These are phyloP conservation scores for Ascochyta viciae-villosae DNA, from an alignment of 2,329 filamentous ascomycete genomes.

Conservation along the genomic window DNA sequence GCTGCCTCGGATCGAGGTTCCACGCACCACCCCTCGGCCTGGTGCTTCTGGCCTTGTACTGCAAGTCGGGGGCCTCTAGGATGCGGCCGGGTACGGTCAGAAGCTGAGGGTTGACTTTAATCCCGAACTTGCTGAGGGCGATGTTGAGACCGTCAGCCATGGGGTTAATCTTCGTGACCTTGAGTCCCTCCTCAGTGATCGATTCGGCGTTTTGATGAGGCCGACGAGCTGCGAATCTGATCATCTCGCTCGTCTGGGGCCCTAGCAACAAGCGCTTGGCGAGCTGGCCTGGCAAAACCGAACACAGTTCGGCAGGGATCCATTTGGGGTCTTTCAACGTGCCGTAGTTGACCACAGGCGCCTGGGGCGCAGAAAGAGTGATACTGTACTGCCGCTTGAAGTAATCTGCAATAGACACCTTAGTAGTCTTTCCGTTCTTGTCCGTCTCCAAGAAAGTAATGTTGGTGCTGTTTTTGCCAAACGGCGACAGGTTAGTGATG, in stretches of 20 bases:
- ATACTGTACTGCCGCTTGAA: slow-evolving; percentile 34
- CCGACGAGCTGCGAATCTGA: slow-evolving; percentile 41
- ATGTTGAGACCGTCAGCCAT: slow-evolving; percentile 30
- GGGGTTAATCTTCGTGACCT: slow-evolving; percentile 37
- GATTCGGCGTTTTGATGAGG: slow-evolving; percentile 41
- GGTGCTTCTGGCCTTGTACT: slow-evolving; percentile 58
- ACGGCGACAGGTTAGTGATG: slow-evolving; percentile 47
- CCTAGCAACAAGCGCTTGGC: slow-evolving; percentile 35
- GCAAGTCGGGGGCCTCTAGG: slow-evolving; percentile 65
- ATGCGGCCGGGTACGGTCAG: slow-evolving; percentile 77
- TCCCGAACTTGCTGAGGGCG: slow-evolving; percentile 61
- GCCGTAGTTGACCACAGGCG: slow-evolving; percentile 42
- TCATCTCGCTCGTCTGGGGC: slow-evolving; percentile 41
- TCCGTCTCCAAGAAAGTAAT: slow-evolving; percentile 23
- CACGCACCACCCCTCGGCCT: slow-evolving; percentile 65
- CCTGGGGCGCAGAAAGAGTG: slow-evolving; percentile 25
- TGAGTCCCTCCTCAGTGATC: slow-evolving; percentile 33
- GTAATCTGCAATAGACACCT: slow-evolving; percentile 27
- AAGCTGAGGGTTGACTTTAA: slow-evolving; percentile 67
- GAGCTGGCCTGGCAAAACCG: slow-evolving; percentile 41
- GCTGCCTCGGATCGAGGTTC: slow-evolving; percentile 64
- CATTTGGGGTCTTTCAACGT: slow-evolving; percentile 30
- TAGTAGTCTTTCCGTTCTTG: slow-evolving; percentile 19
- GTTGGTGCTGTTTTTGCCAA: slow-evolving; percentile 43
- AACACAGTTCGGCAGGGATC: slow-evolving; percentile 45